phyloP scores from a whole-genome alignment of 768 basidiomycete species.

The Xerocomellus dryophilus region DNA sequence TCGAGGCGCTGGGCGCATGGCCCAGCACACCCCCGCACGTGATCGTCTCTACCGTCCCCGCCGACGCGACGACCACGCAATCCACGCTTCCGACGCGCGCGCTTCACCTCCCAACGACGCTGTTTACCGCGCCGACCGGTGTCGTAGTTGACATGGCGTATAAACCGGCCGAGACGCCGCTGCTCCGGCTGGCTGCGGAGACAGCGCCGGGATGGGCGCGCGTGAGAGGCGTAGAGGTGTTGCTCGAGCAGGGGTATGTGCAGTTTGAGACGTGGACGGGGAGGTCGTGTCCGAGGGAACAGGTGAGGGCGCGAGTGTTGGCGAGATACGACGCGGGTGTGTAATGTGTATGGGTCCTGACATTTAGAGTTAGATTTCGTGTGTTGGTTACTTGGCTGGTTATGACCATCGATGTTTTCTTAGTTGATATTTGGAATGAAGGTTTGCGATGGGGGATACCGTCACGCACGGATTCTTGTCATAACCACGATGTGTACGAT shows the following conservation, averaged over 20 bases:
- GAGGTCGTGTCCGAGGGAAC: slow-evolving; percentile 49
- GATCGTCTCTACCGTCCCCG: slow-evolving; percentile 89
- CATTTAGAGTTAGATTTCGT: background rate
- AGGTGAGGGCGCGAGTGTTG: slow-evolving; percentile 49
- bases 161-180: slow-evolving; percentile 79
- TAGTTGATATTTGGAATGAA: too few relatives aligned
- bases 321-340: slow-evolving; percentile 37
- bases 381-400: too few relatives aligned
- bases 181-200: slow-evolving; percentile 64
- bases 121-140: slow-evolving; percentile 64
- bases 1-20: slow-evolving; percentile 59
- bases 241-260: slow-evolving; percentile 84
- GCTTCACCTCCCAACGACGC: slow-evolving; percentile 49
- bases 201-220: slow-evolving; percentile 55
- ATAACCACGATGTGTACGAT: too few relatives aligned
- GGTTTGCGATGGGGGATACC: too few relatives aligned
- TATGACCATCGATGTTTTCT: too few relatives aligned
- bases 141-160: slow-evolving; percentile 95
- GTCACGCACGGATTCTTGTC: too few relatives aligned
- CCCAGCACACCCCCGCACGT: slow-evolving; percentile 58
- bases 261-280: slow-evolving; percentile 86
- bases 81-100: slow-evolving; percentile 12
- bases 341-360: background rate
- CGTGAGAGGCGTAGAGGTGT: slow-evolving; percentile 79
- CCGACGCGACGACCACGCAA: slow-evolving; percentile 47